phyloP scores from a whole-genome alignment of 805 yeast species.

The Ogataea dorogensis region DNA sequence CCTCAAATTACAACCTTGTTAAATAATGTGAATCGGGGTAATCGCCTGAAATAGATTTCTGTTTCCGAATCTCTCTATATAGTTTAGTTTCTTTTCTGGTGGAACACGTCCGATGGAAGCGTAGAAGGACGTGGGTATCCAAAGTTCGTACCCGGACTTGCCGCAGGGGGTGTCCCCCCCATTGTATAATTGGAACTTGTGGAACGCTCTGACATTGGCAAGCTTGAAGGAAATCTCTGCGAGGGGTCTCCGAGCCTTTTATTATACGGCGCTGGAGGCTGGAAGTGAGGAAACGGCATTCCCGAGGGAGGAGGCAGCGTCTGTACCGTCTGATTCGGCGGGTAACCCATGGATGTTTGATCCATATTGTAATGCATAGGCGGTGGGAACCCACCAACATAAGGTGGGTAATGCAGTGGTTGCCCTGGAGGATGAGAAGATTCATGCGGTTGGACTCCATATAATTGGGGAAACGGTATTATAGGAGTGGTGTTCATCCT shows the following conservation, averaged over 20 bases:
- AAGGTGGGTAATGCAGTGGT: conserved; percentile 10
- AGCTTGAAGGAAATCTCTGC: too few relatives aligned
- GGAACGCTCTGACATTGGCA: background rate
- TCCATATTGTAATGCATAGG: conserved; percentile 3
- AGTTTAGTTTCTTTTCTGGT: background rate
- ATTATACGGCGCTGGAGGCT: conserved; percentile 2
- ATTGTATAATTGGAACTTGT: background rate
- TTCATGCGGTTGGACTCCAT: conserved; percentile 1
- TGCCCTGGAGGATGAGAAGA: conserved; percentile 4
- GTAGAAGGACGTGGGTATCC: background rate
- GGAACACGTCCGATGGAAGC: background rate
- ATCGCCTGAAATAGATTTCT: too few relatives aligned
- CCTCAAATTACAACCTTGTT: too few relatives aligned
- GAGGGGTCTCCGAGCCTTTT: conserved; percentile 1
- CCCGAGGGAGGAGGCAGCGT: conserved; percentile 4
- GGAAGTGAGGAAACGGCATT: conserved; percentile 1
- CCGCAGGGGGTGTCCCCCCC: background rate
- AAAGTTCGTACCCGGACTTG: background rate
- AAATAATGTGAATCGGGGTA: too few relatives aligned
- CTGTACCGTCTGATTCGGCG: background rate
- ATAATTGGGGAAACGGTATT: conserved; percentile 15
- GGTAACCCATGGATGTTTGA: conserved; percentile 1
- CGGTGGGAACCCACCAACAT: conserved; percentile 10
- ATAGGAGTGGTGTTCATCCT: conserved; percentile 15
- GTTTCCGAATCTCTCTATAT: too few relatives aligned